Percentiles rank a stretch among this genome's conserved stretches.
Evolutionary conservation across 179 eudicot species (phyloP).

Genomic region (Monotropa hypopitys): DNA sequence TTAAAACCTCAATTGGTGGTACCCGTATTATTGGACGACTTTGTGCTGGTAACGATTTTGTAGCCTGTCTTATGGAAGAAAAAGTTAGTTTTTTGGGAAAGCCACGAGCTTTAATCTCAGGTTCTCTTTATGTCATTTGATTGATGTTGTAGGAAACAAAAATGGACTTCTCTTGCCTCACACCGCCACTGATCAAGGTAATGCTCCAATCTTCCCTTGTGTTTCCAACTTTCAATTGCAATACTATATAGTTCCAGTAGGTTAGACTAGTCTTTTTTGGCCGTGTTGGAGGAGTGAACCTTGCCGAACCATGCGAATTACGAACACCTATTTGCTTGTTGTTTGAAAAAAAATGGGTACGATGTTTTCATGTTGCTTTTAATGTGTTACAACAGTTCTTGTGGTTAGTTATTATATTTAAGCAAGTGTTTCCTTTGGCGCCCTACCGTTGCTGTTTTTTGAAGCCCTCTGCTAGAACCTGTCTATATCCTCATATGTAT

Average conservation of each 20-base stretch:
- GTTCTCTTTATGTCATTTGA: background rate
- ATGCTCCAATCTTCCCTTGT: background rate
- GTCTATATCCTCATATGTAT: background rate
- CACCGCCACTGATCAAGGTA: constrained; percentile 51
- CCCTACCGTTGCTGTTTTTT: background rate
- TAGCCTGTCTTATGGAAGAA: background rate
- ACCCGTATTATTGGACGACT: constrained; percentile 80
- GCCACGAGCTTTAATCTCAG: background rate
- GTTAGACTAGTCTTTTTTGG: background rate
- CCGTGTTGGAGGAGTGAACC: background rate
- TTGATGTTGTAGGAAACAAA: constrained; percentile 59
- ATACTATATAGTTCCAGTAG: background rate
- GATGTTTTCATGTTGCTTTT: background rate
- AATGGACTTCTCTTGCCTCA: constrained; percentile 94
- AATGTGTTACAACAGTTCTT: background rate
- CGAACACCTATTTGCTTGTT: background rate
- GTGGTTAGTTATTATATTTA: background rate
- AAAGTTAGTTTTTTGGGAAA: background rate
- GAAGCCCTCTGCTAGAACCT: background rate
- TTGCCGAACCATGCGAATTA: background rate
- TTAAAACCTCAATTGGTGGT: constrained; percentile 73
- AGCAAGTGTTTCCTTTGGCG: background rate
- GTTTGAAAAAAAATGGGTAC: background rate
- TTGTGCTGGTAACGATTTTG: constrained; percentile 53
- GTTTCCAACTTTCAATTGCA: background rate